A percentile compares a stretch with the other conserved stretches of the same genome.
Evolutionary conservation across 2,329 filamentous ascomycete species (phyloP).

Genomic region (Xylariaceae sp.): DNA sequence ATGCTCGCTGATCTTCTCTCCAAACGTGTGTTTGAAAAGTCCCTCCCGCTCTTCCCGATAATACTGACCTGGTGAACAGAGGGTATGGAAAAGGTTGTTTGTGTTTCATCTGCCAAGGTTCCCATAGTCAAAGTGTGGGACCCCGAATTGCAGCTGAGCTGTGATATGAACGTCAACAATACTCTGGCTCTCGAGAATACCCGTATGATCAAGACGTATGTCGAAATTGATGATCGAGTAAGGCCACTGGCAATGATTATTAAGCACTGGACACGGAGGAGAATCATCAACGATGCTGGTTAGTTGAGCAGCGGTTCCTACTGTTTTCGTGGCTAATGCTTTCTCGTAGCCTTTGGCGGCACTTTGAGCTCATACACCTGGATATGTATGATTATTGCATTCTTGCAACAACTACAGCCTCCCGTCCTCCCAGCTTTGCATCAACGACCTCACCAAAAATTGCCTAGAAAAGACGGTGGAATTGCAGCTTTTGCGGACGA

Average conservation of each 20-base stretch:
- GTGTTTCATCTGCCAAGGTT: conserved; percentile 90
- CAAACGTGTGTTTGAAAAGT: conserved; percentile 60
- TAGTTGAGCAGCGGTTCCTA: conserved; percentile 35
- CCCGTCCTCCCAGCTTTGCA: conserved; percentile 85
- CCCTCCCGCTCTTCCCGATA: neutral
- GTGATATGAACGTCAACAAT: conserved; percentile 99
- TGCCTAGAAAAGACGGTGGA: conserved; percentile 59
- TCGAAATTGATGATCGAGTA: conserved; percentile 86
- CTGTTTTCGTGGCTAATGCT: conserved; percentile 3
- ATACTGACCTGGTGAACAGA: conserved; percentile 52
- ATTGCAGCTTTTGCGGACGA: conserved; percentile 84
- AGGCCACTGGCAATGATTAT: conserved; percentile 92
- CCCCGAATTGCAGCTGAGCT: conserved; percentile 81
- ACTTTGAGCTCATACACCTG: conserved; percentile 98
- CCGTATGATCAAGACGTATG: conserved; percentile 95
- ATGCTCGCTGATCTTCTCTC: conserved; percentile 82
- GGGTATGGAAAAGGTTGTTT: conserved; percentile 95
- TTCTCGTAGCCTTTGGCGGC: conserved; percentile 70
- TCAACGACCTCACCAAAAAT: conserved; percentile 61
- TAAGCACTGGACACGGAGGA: conserved; percentile 93
- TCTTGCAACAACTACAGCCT: conserved; percentile 81
- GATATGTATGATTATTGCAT: conserved; percentile 98
- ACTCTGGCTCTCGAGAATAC: conserved; percentile 93
- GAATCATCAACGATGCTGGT: conserved; percentile 96
- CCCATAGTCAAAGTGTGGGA: conserved; percentile 99